Evolutionary conservation across 139 green algal species (phyloP), one percentile per base, ranked within the genome.

Genomic region (Chlorella ohadii): DNA sequence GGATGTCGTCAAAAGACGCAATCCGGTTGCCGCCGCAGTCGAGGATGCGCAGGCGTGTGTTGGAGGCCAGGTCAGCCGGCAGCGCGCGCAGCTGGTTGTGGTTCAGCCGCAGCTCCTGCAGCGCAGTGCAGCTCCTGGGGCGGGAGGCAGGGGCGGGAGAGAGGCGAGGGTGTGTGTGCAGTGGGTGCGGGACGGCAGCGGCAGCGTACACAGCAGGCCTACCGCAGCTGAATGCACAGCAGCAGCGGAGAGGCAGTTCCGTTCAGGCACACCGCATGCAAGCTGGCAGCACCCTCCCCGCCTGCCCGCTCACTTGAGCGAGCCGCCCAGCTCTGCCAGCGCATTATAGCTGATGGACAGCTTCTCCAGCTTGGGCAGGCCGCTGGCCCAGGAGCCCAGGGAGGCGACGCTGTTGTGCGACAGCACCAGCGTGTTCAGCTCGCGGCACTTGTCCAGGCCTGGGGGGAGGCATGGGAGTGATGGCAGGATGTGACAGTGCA

Each of bases 401-500:
- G 56, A 63, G 31, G 61, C 34, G 38, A 91, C 39, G 0, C 19
- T 23, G 71, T 91, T 91, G 77, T 88, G 68, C 36, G 72, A 86
- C 55, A 91, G 66, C 36, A 91, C 82, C 39, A 91, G 63, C 22
- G 88, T 90, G 74, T 91, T 88, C 15, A 91, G 72, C 31, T 83
- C 34, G 38, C 25, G 63, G 20, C 74, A 64, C 61, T 74, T 67
- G n/a, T 87, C 85, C 39, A 91, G 79, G 2, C 85, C 84, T 87
- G 84, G 44, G 28, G 38, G 38, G 2, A 73, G 25, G 66, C 55
- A 56, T 51, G 33, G 68, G 51, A 3, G 39, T 25, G 12, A 27
- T 5, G 70, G 39, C 38, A 36, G 38, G 68, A 25, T 34, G 67
- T n/a, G n/a, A n/a, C n/a, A n/a, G n/a, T n/a, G n/a, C n/a, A n/a